A percentile compares a stretch with the other conserved stretches of the same genome.
These are phyloP conservation scores for Heteromeles arbutifolia DNA, from an alignment of 306 rosid species.

Conservation along the genomic window DNA sequence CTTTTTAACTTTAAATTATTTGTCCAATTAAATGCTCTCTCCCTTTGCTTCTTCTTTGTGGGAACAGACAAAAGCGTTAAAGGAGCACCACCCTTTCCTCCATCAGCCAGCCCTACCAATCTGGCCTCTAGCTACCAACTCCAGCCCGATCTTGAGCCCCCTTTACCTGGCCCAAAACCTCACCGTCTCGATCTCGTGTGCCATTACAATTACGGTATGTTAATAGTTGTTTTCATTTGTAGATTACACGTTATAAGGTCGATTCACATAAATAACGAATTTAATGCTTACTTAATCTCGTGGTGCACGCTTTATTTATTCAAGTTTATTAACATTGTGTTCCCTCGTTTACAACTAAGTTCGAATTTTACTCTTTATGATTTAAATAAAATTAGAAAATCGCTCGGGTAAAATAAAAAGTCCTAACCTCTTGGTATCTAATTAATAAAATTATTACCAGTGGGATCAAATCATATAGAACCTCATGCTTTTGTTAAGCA, in stretches of 20 bases:
- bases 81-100: background rate
- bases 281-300: too few species aligned
- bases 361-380: background rate
- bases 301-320: too few species aligned
- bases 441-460: too few species aligned
- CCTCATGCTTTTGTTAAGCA: too few species aligned
- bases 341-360: background rate
- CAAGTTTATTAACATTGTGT: too few species aligned
- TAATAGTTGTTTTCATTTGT: too few species aligned
- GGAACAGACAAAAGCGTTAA: background rate
- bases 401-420: background rate
- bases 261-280: too few species aligned
- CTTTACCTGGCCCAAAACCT: background rate
- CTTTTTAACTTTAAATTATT: slow-evolving; percentile 4
- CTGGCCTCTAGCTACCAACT: background rate
- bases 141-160: background rate
- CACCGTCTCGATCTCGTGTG: background rate
- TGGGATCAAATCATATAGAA: too few species aligned
- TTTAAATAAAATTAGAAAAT: too few species aligned
- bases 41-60: background rate
- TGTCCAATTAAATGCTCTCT: background rate
- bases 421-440: background rate
- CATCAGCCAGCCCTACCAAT: too few species aligned
- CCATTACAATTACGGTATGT: too few species aligned
- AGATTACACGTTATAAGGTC: too few species aligned